A percentile compares a stretch with the other conserved stretches of the same genome.
These are phyloP conservation scores for Tulasnella sp. DNA, from an alignment of 768 basidiomycete genomes.

Conservation along the genomic window DNA sequence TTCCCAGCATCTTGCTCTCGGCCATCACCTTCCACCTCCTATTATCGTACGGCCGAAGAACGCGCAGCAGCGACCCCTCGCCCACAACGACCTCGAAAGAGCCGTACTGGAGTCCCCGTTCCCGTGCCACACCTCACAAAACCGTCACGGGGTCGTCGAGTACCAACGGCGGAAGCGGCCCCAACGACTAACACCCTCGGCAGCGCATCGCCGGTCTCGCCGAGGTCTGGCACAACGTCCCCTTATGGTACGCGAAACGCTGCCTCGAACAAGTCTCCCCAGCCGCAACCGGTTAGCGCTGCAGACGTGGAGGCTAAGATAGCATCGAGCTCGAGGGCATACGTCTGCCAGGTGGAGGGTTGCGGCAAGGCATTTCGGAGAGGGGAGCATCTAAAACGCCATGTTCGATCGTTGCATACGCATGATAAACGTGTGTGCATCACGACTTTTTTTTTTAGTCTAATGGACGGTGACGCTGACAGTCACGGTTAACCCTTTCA, in stretches of 20 bases:
- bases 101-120: conserved; percentile 17
- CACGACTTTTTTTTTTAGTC: no score
- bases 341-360: conserved; percentile 66
- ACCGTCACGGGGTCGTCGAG: conserved; percentile 25
- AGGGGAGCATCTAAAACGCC: conserved; percentile 83
- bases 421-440: conserved; percentile 74
- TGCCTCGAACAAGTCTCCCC: neutral
- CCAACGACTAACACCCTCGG: neutral
- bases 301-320: conserved; percentile 16
- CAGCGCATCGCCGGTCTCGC: neutral
- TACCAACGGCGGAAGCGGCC: conserved; percentile 19
- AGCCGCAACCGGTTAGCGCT: neutral
- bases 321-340: conserved; percentile 32
- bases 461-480: neutral
- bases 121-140: conserved; percentile 26
- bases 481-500: conserved; percentile 4
- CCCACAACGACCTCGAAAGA: neutral
- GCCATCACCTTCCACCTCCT: conserved; percentile 1
- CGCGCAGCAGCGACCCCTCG: neutral
- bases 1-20: conserved; percentile 1
- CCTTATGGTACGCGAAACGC: conserved; percentile 2
- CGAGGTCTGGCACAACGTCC: conserved; percentile 1
- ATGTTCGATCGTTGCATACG: conserved; percentile 81
- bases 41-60: neutral
- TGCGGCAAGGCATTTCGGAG: conserved; percentile 85